Evolutionary conservation across 176 grass and related monocot species (phyloP).

Genomic region (Aegilops bicornis): DNA sequence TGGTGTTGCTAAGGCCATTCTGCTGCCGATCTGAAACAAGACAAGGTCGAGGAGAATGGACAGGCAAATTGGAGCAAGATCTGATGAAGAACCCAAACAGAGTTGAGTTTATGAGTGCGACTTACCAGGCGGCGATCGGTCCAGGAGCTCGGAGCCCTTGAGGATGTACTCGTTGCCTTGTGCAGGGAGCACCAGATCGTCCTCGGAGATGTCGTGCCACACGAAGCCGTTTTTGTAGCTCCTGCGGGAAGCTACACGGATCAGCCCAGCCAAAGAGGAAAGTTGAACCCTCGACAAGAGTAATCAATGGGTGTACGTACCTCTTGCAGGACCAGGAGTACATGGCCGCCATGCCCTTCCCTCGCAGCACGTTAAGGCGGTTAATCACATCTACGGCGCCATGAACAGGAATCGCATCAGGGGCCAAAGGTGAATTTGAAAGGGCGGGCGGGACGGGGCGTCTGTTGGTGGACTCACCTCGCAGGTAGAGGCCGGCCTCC

Average conservation of each 20-base stretch:
- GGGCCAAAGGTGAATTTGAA: not conserved
- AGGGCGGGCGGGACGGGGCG: not conserved
- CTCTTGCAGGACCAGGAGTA: conserved; percentile 99
- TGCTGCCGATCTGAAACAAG: conserved; percentile 41
- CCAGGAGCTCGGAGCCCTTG: conserved; percentile 77
- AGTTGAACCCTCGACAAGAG: not conserved
- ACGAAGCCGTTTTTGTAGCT: conserved; percentile 96
- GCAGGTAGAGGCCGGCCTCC: conserved; percentile 77
- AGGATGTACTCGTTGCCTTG: conserved; percentile 85
- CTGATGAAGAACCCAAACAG: not conserved
- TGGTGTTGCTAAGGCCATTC: conserved; percentile 25
- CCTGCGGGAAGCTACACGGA: conserved; percentile 38
- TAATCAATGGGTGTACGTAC: conserved; percentile 46
- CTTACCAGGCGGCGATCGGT: conserved; percentile 51
- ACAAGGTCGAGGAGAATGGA: not conserved
- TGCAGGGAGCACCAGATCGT: conserved; percentile 63
- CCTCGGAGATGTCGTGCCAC: conserved; percentile 84
- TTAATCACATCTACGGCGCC: conserved; percentile 78
- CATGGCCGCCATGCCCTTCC: conserved; percentile 81
- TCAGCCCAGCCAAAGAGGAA: conserved; percentile 10
- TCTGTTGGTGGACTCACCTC: conserved; percentile 44
- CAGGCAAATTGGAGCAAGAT: conserved; percentile 31
- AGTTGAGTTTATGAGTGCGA: not conserved
- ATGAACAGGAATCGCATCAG: conserved; percentile 24
- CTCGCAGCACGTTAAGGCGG: conserved; percentile 81